Base-by-base conservation (phyloP, 2,329 filamentous ascomycete species). In the Dendrostoma leiphaemia region DNA sequence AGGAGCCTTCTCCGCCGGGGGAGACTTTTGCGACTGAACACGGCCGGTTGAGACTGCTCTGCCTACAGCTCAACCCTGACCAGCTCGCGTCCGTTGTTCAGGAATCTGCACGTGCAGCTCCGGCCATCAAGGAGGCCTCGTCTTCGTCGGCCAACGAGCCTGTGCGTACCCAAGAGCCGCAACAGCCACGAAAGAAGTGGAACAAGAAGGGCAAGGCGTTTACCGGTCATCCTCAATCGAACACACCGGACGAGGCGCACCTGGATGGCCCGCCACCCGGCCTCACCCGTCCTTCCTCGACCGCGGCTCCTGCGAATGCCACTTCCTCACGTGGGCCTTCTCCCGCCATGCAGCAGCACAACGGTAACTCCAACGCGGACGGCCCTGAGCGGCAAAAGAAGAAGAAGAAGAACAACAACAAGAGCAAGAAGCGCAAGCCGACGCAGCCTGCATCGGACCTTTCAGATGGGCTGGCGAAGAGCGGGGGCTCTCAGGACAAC, bases 371-470 rank as follows among this genome's bases (percentile, higher is more conserved):
- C 8, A n/a, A n/a, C n/a, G 13, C 41, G 19, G 47, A 29, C 28
- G 52, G 35, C 17, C 19, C n/a, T n/a, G n/a, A n/a, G n/a, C n/a
- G n/a, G 10, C 23, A 45, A 21, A 31, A 43, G 41, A 21, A 38
- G 12, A 48, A 32, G 23, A 53, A 56, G 37, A 51, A 32, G 21
- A 52, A 47, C 15, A 40, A 48, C 13, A 44, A 35, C 15, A 49
- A 55, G 19, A 44, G 45, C 23, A 54, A 56, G 34, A 57, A 59
- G 48, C 43, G 34, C 23, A 57, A 55, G 35, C 21, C 41, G 26
- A 15, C 40, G 9, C 37, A 40, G 28, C n/a, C 34, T 12, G 44
- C 13, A 12, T 43, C 49, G 15, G 38, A 24, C 23, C 10, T 34
- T 26, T 24, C 35, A 2, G 41, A 37, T 13, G 54, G 41, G 24